These are phyloP conservation scores for Smittium mucronatum DNA, from an alignment of 371 early-diverging fungal genomes.

Conservation along the genomic window DNA sequence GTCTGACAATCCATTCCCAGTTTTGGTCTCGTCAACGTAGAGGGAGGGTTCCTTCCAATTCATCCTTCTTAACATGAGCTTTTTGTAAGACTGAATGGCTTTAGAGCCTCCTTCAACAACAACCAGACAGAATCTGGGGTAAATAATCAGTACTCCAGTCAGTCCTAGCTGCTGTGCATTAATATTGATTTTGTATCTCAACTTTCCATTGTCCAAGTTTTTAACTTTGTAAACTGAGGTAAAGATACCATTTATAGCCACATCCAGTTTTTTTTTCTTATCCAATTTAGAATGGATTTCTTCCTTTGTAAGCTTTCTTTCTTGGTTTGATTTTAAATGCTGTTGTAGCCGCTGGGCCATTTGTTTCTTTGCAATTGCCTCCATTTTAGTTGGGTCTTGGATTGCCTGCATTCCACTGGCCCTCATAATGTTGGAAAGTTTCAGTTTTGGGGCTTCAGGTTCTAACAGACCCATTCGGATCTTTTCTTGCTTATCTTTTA, in stretches of 20 bases:
- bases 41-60: conserved; percentile 61
- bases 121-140: conserved; percentile 61
- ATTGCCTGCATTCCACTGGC: conserved; percentile 83
- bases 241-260: too few relatives aligned
- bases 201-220: too few relatives aligned
- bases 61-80: conserved; percentile 88
- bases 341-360: conserved; percentile 64
- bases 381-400: conserved; percentile 85
- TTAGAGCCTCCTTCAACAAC: conserved; percentile 91
- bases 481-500: conserved; percentile 88
- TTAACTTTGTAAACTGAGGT: too few relatives aligned
- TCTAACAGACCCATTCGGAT: conserved; percentile 84
- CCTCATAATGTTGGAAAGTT: conserved; percentile 84
- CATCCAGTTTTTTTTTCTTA: too few relatives aligned
- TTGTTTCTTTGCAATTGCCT: conserved; percentile 75
- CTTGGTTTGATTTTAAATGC: conserved; percentile 68
- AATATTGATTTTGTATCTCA: too few relatives aligned
- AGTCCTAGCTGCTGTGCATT: too few relatives aligned
- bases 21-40: conserved; percentile 15
- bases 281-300: too few relatives aligned
- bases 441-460: conserved; percentile 84
- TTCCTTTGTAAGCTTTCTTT: conserved; percentile 74
- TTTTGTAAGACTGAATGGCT: conserved; percentile 78
- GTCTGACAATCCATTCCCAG: background rate
- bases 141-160: conserved; percentile 65